phyloP scores from a whole-genome alignment of 441 rosid genomes.

The Cnidoscolus chayamansa region DNA sequence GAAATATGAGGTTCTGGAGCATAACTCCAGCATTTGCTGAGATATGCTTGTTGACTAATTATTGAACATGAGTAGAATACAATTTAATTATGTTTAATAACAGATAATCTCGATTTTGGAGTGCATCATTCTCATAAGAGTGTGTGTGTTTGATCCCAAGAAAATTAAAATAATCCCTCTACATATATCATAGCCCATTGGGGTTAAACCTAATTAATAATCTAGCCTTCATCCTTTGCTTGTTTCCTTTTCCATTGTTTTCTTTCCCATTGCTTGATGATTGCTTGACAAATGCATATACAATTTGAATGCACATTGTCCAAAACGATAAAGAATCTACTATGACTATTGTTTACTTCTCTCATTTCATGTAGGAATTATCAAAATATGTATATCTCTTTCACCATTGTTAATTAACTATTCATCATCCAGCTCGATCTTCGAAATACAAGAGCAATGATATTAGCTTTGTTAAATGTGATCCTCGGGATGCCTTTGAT shows the following conservation, averaged over 20 bases:
- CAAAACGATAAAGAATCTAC: slow-evolving; percentile 15
- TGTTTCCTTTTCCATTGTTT: background rate
- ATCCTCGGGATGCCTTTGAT: slow-evolving; percentile 20
- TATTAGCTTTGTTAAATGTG: slow-evolving; percentile 22
- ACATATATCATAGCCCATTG: background rate
- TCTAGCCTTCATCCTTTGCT: background rate
- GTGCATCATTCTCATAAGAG: slow-evolving; percentile 8
- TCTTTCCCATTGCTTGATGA: slow-evolving; percentile 7
- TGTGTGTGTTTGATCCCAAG: slow-evolving; percentile 18
- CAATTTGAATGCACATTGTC: slow-evolving; percentile 23
- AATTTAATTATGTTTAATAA: background rate
- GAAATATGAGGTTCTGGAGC: slow-evolving; percentile 15
- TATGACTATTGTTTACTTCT: background rate
- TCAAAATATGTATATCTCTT: background rate
- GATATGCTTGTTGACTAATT: slow-evolving; percentile 17
- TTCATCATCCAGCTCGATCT: slow-evolving; percentile 8
- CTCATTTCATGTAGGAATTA: background rate
- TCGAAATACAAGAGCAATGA: slow-evolving; percentile 18
- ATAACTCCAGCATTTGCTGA: slow-evolving; percentile 26
- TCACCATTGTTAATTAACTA: background rate
- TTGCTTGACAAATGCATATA: slow-evolving; percentile 12
- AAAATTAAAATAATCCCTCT: slow-evolving; percentile 15
- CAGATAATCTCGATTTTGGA: slow-evolving; percentile 8
- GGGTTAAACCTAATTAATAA: background rate
- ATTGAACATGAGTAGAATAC: slow-evolving; percentile 7